A percentile compares a stretch with the other conserved stretches of the same genome.
Evolutionary conservation across 2,329 filamentous ascomycete genomes (phyloP).

Genomic region (Akanthomyces uredinophilus): DNA sequence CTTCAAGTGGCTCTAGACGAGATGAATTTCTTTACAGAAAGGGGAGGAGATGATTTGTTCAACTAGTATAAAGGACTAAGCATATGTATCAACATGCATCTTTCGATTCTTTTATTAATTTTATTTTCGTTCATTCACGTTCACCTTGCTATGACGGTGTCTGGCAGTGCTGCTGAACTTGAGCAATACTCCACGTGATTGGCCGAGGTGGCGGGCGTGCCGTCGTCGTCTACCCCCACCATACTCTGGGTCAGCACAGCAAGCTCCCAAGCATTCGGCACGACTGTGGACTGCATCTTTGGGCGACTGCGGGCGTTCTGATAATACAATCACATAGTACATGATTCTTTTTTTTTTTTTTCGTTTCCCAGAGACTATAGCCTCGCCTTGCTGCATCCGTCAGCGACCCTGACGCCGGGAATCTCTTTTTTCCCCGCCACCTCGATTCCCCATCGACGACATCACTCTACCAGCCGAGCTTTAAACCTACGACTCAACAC

Average conservation of each 20-base stretch:
- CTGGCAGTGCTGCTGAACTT: background rate
- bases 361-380: too few relatives aligned
- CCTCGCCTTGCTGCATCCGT: background rate
- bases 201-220: background rate
- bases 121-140: background rate
- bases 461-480: background rate
- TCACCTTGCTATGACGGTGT: background rate
- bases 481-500: too few relatives aligned
- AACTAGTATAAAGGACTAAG: constrained; percentile 8
- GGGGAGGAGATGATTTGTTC: constrained; percentile 3
- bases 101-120: constrained; percentile 1
- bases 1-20: constrained; percentile 11
- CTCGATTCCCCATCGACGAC: background rate
- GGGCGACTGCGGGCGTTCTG: background rate
- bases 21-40: constrained; percentile 5
- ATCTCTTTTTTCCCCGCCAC: background rate
- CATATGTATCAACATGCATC: constrained; percentile 15
- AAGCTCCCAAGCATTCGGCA: background rate
- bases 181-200: constrained; percentile 7
- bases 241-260: background rate
- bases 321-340: background rate
- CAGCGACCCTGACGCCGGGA: background rate
- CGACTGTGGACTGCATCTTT: background rate
- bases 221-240: background rate
- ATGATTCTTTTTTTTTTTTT: too few relatives aligned